Evolutionary conservation across 2,329 filamentous ascomycete species (phyloP).

Genomic region (Pseudocercospora crystallina): DNA sequence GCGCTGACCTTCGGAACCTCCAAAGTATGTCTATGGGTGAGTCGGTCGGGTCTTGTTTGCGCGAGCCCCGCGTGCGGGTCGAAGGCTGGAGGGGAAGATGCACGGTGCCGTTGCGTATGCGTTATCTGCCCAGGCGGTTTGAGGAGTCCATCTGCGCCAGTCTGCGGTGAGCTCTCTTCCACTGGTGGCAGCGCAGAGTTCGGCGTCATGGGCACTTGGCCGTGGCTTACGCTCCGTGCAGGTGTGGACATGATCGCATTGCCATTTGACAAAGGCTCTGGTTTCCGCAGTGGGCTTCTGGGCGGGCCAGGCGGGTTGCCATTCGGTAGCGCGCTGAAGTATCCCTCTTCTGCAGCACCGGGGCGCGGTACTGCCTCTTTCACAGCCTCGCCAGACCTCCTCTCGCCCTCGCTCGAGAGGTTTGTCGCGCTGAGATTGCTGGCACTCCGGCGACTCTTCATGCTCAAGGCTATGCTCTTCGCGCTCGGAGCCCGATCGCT

Average conservation of each 20-base stretch:
- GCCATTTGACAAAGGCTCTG: conserved; percentile 18
- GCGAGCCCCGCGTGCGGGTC: conserved; percentile 43
- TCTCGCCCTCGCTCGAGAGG: conserved; percentile 29
- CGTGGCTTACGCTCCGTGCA: conserved; percentile 21
- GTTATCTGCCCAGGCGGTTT: conserved; percentile 23
- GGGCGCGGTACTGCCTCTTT: conserved; percentile 27
- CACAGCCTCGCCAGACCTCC: conserved; percentile 31
- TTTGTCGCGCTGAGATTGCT: conserved; percentile 21
- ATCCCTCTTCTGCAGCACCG: conserved; percentile 45
- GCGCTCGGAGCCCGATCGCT: conserved; percentile 30
- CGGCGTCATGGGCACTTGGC: conserved; percentile 23
- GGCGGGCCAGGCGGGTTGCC: conserved; percentile 37
- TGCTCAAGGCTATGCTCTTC: conserved; percentile 39
- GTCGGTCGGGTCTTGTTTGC: conserved; percentile 54
- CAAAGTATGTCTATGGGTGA: conserved; percentile 82
- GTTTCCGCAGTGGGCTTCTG: conserved; percentile 30
- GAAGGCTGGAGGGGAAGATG: conserved; percentile 40
- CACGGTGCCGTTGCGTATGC: conserved; percentile 29
- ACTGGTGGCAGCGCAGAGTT: conserved; percentile 28
- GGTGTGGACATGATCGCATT: conserved; percentile 17
- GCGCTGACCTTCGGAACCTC: conserved; percentile 76
- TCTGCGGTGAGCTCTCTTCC: conserved; percentile 30
- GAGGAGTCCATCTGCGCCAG: conserved; percentile 25
- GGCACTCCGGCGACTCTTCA: conserved; percentile 30
- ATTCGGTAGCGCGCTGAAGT: conserved; percentile 44